Evolutionary conservation across 2,329 filamentous ascomycete genomes (phyloP), one percentile per base, ranked within the genome.

Genomic region (Fusarium sp.): DNA sequence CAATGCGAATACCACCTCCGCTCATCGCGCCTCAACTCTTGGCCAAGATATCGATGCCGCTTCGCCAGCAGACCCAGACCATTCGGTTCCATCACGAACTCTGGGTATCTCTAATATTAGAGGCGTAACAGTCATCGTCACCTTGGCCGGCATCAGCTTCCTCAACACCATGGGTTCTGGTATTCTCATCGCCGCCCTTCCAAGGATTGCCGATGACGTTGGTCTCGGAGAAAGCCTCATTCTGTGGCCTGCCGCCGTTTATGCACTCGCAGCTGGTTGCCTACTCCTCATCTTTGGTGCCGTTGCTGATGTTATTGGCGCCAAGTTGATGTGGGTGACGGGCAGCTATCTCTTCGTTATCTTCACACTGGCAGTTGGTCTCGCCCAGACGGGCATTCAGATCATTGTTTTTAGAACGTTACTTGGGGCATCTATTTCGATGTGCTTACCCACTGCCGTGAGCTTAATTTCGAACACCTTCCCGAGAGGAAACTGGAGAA

Each of bases 361-460:
- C 1, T 79, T 80, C 46, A 81, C 78, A 0, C 27, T 80, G 1
- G 80, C 73, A 4, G 69, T 79, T 10, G 79, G 78, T 0, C 62
- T 81, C 0, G 72, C 78, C 0, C 61, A 57, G n/a, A 79, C 77
- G 0, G 79, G 77, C 1, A 67, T 76, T 1, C 79, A 82, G 57
- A 64, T 82, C 44, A 81, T 81, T 8, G 59, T 78, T 13, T 80
- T 81, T 44, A 73, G 81, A 4, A 77, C 77, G 0, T 54, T 79
- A 0, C 72, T 78, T 0, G 81, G 81, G 5, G 63, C 78, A 10
- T 72, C 77, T 7, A 79, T 81, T 1, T 75, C 80, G 2, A 79
- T 81, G 70, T 80, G 78, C 57, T 67, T 81, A 3, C 80, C 80
- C 0, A 78, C 79, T 0, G 77, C 79, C 3, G 77, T 82, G 14